A percentile compares a stretch with the other conserved stretches of the same genome.
Evolutionary conservation across 768 basidiomycete species (phyloP).

Genomic region (Stropharia rugosoannulata): DNA sequence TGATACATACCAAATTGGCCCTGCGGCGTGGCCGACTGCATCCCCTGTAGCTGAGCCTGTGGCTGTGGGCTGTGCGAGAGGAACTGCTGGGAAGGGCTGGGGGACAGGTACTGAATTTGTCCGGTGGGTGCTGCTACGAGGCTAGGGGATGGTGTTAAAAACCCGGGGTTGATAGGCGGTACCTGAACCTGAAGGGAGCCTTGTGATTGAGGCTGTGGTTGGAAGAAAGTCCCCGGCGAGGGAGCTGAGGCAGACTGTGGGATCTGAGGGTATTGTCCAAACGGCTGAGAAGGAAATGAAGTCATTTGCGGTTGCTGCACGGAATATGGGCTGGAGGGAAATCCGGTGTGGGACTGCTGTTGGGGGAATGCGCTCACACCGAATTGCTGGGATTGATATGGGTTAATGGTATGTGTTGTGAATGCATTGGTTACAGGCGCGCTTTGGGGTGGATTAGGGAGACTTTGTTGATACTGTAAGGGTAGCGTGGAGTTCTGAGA

Average conservation of each 20-base stretch:
- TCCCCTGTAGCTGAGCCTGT: slow-evolving; percentile 21
- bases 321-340: slow-evolving; percentile 10
- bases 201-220: slow-evolving; percentile 25
- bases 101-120: slow-evolving; percentile 29
- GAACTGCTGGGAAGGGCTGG: slow-evolving; percentile 34
- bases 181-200: slow-evolving; percentile 16
- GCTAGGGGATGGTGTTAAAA: slow-evolving; percentile 25
- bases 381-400: slow-evolving; percentile 24
- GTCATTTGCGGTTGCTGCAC: slow-evolving; percentile 18
- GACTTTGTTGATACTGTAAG: slow-evolving; percentile 3
- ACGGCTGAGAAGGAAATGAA: slow-evolving; percentile 10
- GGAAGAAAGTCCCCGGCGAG: slow-evolving; percentile 12
- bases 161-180: slow-evolving; percentile 15
- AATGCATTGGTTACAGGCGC: slow-evolving; percentile 7
- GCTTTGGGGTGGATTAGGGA: not conserved
- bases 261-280: not conserved
- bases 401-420: slow-evolving; percentile 25
- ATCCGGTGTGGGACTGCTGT: slow-evolving; percentile 16
- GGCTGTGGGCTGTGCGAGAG: slow-evolving; percentile 35
- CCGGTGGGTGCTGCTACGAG: slow-evolving; percentile 26
- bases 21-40: slow-evolving; percentile 16
- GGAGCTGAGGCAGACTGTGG: slow-evolving; percentile 13
- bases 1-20: slow-evolving; percentile 18
- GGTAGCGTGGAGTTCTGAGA: slow-evolving; percentile 5
- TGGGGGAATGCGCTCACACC: slow-evolving; percentile 28